Conservation (phyloP, 257 asterid species). For the Gentiana macrophylla region DNA sequence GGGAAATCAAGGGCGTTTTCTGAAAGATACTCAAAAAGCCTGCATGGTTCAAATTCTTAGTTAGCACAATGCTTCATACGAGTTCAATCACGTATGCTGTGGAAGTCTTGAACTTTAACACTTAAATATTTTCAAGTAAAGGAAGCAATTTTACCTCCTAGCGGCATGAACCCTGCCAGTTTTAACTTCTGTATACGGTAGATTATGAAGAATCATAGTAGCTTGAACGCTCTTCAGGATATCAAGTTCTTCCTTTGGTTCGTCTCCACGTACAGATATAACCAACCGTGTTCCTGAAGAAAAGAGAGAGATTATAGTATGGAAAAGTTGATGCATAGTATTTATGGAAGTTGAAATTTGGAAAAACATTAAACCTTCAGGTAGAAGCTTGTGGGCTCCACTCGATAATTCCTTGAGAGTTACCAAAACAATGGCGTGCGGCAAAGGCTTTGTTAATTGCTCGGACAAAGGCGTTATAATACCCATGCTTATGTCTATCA, state of each 20-base stretch:
- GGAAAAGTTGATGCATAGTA: conserved; percentile 1
- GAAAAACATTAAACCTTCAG: conserved; percentile 45
- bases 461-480: conserved; percentile 86
- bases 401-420: conserved; percentile 69
- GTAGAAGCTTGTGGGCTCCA: conserved; percentile 87
- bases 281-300: conserved; percentile 71
- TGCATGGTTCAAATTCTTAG: conserved; percentile 26
- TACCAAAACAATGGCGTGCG: conserved; percentile 69
- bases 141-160: conserved; percentile 48
- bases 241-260: conserved; percentile 59
- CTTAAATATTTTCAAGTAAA: not conserved
- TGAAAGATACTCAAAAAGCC: conserved; percentile 87
- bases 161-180: conserved; percentile 93
- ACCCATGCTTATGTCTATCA: conserved; percentile 94
- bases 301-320: conserved; percentile 10
- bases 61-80: not conserved
- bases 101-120: too few species aligned
- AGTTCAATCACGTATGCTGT: too few species aligned
- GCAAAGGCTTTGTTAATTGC: conserved; percentile 83
- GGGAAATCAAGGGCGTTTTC: conserved; percentile 77
- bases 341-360: conserved; percentile 4
- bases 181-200: conserved; percentile 68
- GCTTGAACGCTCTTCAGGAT: conserved; percentile 63
- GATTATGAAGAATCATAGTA: conserved; percentile 70
- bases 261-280: conserved; percentile 79